These are phyloP conservation scores for Heterobasidion occidentale DNA, from an alignment of 1,284 basidiomycete genomes.

Conservation along the genomic window DNA sequence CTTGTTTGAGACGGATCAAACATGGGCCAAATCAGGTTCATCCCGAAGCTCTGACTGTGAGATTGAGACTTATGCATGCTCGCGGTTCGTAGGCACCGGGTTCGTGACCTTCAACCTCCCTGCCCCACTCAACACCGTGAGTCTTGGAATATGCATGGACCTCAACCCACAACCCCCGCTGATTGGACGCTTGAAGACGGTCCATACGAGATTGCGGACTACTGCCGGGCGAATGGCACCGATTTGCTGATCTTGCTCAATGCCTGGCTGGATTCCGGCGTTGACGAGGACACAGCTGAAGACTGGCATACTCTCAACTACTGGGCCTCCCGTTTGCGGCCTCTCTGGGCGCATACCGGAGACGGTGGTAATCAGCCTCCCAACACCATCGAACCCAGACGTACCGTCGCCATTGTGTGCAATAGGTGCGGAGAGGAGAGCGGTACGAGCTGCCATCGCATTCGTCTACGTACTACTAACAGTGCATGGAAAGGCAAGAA, in stretches of 20 bases:
- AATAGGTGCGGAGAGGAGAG: slow-evolving; percentile 33
- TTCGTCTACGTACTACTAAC: not conserved
- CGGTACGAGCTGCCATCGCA: slow-evolving; percentile 17
- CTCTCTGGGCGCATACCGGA: slow-evolving; percentile 17
- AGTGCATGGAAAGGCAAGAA: slow-evolving; percentile 18
- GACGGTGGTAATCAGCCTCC: not conserved
- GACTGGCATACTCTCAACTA: slow-evolving; percentile 58
- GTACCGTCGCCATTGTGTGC: slow-evolving; percentile 32
- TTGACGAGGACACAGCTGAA: slow-evolving; percentile 21
- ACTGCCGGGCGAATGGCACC: slow-evolving; percentile 48
- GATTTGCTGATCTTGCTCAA: slow-evolving; percentile 71
- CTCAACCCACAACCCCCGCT: slow-evolving; percentile 61
- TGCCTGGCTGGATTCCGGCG: slow-evolving; percentile 54
- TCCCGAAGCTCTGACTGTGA: not conserved
- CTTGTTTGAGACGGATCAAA: slow-evolving; percentile 74
- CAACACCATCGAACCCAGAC: slow-evolving; percentile 3
- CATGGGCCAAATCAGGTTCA: slow-evolving; percentile 79
- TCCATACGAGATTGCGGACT: slow-evolving; percentile 77
- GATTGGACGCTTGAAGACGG: slow-evolving; percentile 44
- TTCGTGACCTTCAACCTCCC: slow-evolving; percentile 69
- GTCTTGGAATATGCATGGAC: slow-evolving; percentile 83
- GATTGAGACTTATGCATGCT: not conserved
- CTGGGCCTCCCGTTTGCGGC: slow-evolving; percentile 57
- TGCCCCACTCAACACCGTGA: slow-evolving; percentile 42
- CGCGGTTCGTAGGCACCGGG: slow-evolving; percentile 43